These are phyloP conservation scores for Urochloa ruziziensis DNA, from an alignment of 176 grass and related monocot genomes.

Conservation along the genomic window DNA sequence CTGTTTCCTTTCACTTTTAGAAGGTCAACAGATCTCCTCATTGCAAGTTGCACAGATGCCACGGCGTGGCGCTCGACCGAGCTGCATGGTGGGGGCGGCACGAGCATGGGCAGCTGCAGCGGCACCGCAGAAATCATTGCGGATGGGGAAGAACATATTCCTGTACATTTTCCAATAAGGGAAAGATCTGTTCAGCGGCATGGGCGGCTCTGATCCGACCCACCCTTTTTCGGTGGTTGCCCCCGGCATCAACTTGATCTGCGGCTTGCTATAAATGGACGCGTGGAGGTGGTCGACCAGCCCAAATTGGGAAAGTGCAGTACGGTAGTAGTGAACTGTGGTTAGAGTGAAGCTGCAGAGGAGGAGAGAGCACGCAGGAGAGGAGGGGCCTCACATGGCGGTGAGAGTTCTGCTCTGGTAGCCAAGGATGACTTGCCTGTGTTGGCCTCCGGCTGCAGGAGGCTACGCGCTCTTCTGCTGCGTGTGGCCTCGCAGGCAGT, in stretches of 20 bases:
- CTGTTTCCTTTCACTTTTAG: neutral
- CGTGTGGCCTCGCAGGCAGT: conserved; percentile 35
- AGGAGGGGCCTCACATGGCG: conserved; percentile 21
- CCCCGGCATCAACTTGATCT: neutral
- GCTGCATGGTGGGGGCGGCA: neutral
- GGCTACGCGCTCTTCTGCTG: neutral
- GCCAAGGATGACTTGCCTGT: conserved; percentile 66
- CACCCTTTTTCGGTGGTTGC: neutral
- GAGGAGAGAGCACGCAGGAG: neutral
- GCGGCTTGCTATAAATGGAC: conserved; percentile 4
- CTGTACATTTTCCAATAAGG: neutral
- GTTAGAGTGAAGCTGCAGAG: neutral
- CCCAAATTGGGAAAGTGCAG: neutral
- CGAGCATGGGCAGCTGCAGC: neutral
- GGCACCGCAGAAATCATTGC: neutral
- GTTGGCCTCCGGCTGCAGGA: neutral
- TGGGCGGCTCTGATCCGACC: neutral
- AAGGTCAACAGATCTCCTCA: neutral
- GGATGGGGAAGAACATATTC: conserved; percentile 23
- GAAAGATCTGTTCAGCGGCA: neutral
- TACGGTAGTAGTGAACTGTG: neutral
- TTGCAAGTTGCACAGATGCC: neutral
- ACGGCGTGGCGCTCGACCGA: neutral
- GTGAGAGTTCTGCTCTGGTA: conserved; percentile 29
- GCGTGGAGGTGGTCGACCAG: neutral